Evolutionary conservation across 345 rosid species (phyloP), one percentile per base, ranked within the genome.

Genomic region (Pugionium dolabratum): DNA sequence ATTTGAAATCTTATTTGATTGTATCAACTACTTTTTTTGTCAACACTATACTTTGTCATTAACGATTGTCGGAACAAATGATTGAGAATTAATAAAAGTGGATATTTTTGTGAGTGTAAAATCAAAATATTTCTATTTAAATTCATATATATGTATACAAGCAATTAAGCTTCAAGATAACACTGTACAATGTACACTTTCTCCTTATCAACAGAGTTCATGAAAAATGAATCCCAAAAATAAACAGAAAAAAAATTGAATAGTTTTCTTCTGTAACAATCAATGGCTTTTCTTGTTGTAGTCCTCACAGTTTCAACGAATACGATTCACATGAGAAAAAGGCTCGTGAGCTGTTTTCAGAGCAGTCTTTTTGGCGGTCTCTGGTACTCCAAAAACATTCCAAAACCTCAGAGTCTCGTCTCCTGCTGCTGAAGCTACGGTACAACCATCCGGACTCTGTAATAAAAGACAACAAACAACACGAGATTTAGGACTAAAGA

Each of bases 361-460:
- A n/a, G 85, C 70, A 4, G 74, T 4, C 29, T 74, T 75, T 25
- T 70, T 69, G n/a, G 70, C 29, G 0, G 66, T 52, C 71, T 85
- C 85, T 9, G 90, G 84, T 28, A 62, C 80, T 31, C 86, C 88
- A 56, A 85, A 87, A 5, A 87, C 89, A 62, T 85, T 87, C 95
- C 91, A 87, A 40, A 87, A 80, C 49, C 87, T 74, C 25, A 85
- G 53, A 2, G 91, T 87, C 56, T 87, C 95, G 25, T 87, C 91
- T 40, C 82, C 87, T 35, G 90, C 90, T n/a, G 91, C 95, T 9
- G 95, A 73, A 28, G 95, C 95, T 5, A 85, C 91, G 1, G 89
- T 82, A 70, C 79, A 81, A 39, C 93, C 86, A 81, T 86, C 89
- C 5, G 93, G 93, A 54, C 93, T 84, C 83, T 82, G 74, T 41